Base-by-base conservation (phyloP, 371 early-diverging fungal genomes). In the Coemansia linderi region DNA sequence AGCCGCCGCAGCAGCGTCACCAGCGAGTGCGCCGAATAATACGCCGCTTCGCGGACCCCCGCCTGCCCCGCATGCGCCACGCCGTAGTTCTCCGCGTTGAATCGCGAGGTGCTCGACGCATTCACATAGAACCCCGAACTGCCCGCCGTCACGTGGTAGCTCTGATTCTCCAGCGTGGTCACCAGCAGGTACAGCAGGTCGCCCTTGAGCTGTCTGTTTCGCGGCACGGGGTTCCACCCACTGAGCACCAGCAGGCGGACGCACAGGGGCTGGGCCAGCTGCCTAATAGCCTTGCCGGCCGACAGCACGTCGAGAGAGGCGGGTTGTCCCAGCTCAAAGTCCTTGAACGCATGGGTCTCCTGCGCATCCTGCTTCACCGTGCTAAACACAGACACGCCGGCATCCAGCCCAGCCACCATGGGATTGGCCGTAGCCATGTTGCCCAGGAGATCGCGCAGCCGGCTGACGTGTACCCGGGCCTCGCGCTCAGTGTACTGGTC, bases 151-250 rank as follows among this genome's bases (percentile, higher is more conserved):
- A 97, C 91, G 66, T 95, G 91, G 46, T 91, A 81, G 22, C 83
- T 85, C 68, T 91, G 88, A 61, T 86, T 87, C 79, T 96, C 98
- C 44, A 96, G 80, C 6, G 95, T 95, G 9, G 85, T 87, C 19
- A 91, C 88, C 31, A 82, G 83, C 56, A 97, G 76, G 80, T 96
- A 97, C 63, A 96, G 71, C 62, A 96, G 84, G 75, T 97, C 95
- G 48, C 92, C 97, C 71, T 87, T 86, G 33, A 91, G 81, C 63
- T 88, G 85, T 61, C 90, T 90, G 66, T 86, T 73, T 56, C 87
- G 89, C 13, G 95, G 92, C 4, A 94, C 93, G 29, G 95, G 95
- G 77, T 95, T 96, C 95, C 95, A 96, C 19, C 91, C 89, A 60
- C 96, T 96, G 36, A 94, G 78, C 13, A 87, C 66, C 58, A 97